These are phyloP conservation scores for Epichloe coenophiala DNA, from an alignment of 2,329 filamentous ascomycete genomes.

Conservation along the genomic window DNA sequence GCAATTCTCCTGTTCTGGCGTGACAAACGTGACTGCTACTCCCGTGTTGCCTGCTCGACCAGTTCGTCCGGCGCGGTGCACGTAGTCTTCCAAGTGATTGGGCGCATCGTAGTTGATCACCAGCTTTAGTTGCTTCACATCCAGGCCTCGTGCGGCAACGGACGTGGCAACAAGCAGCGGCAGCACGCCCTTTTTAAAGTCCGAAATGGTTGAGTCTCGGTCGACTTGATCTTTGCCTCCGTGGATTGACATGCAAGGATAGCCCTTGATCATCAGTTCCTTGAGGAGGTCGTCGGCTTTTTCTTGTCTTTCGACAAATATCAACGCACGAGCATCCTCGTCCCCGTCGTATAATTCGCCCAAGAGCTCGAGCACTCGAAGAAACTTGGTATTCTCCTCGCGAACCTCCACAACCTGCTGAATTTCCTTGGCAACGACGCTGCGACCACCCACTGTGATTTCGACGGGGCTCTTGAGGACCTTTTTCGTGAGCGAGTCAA, in stretches of 20 bases:
- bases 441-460: slow-evolving; percentile 82
- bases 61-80: slow-evolving; percentile 85
- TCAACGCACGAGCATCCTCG: slow-evolving; percentile 77
- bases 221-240: slow-evolving; percentile 90
- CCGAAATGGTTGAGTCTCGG: slow-evolving; percentile 78
- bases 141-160: slow-evolving; percentile 84
- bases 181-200: slow-evolving; percentile 90
- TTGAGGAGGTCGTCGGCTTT: slow-evolving; percentile 70
- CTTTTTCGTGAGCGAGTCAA: slow-evolving; percentile 83
- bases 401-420: slow-evolving; percentile 85
- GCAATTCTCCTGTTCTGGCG: slow-evolving; percentile 81
- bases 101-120: slow-evolving; percentile 94
- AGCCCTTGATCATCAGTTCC: slow-evolving; percentile 70
- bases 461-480: slow-evolving; percentile 75
- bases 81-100: slow-evolving; percentile 92
- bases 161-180: slow-evolving; percentile 90
- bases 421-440: slow-evolving; percentile 79
- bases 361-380: slow-evolving; percentile 70
- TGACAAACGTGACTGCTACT: slow-evolving; percentile 88
- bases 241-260: slow-evolving; percentile 86
- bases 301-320: slow-evolving; percentile 88
- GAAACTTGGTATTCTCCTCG: slow-evolving; percentile 70
- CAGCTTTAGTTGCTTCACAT: slow-evolving; percentile 90
- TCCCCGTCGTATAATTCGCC: slow-evolving; percentile 77
- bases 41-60: slow-evolving; percentile 90